Base-by-base conservation (phyloP, 306 rosid genomes). In the Crotalaria pallida region DNA sequence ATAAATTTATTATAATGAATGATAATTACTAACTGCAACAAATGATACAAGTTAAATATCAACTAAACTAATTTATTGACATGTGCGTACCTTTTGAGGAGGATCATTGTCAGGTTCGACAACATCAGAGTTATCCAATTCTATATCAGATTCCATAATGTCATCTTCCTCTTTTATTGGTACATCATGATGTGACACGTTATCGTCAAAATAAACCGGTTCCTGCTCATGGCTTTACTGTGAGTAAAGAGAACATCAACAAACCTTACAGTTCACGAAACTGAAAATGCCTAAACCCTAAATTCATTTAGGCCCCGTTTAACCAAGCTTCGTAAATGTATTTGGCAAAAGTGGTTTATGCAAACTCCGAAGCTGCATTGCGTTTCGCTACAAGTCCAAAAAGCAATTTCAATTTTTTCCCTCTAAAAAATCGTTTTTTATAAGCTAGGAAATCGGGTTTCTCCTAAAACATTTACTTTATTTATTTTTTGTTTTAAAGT, bases 71-170 rank as follows among this genome's bases (percentile, higher is more conserved):
- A 38, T 38, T 38, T 7, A 38, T 3, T 76, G 36, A 23, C 17
- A 26, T 29, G 34, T 52, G 86, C 92, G 90, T 52, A 88, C 96
- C 96, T 73, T 85, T 60, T 84, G 91, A 43, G 96, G 91, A 79
- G 89, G 84, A 74, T 91, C 97, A 65, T 85, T 40, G 59, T 92
- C 94, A 58, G 96, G 89, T 78, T 81, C 84, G 61, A 92, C 80
- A 10, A 85, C 82, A 41, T 84, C 94, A 21, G 83, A 36, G 67
- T 67, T 69, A 75, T 92, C 97, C 68, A 87, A 71, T 71, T 92
- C 97, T 8, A 92, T 16, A 76, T 92, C 96, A 52, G 96, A 92
- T 69, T 92, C 97, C 33, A 85, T 51, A 60, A 88, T 76, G 24
- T 79, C 83, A 11, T 83, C 80, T 4, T 79, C 82, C 38, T 83